These are phyloP conservation scores for Kurtzmaniella natalensis DNA, from an alignment of 1,139 yeast genomes.

Conservation along the genomic window DNA sequence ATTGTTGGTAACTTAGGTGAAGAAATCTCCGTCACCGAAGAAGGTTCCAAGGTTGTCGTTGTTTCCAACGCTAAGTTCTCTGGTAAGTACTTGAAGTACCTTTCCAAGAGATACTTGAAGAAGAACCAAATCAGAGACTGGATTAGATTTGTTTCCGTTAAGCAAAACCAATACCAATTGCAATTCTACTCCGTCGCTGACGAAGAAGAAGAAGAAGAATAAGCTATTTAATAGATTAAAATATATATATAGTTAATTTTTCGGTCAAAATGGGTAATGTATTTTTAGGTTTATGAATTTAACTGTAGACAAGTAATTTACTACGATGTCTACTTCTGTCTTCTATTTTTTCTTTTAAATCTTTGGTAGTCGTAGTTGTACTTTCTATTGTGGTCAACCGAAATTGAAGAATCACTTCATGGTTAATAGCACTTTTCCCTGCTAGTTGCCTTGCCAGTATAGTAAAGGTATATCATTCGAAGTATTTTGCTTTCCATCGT, in stretches of 20 bases:
- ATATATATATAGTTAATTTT: conserved; percentile 4
- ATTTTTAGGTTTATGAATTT: too few relatives aligned
- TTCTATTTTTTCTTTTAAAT: too few relatives aligned
- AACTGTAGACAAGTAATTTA: too few relatives aligned
- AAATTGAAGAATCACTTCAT: too few relatives aligned
- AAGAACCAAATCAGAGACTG: conserved; percentile 99
- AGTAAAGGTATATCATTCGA: too few relatives aligned
- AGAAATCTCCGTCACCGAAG: conserved; percentile 82
- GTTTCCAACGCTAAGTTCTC: conserved; percentile 94
- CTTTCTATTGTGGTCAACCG: too few relatives aligned
- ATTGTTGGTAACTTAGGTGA: conserved; percentile 96
- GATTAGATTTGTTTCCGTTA: conserved; percentile 98
- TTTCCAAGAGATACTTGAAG: conserved; percentile 99
- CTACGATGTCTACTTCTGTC: too few relatives aligned
- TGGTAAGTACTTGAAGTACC: conserved; percentile 99
- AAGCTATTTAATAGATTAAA: conserved; percentile 23
- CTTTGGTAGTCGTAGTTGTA: too few relatives aligned
- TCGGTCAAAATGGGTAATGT: conserved; percentile 2
- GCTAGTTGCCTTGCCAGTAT: too few relatives aligned
- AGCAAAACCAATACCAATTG: conserved; percentile 95
- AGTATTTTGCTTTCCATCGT: too few relatives aligned
- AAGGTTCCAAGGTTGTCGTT: conserved; percentile 82
- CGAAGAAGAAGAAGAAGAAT: conserved; percentile 92
- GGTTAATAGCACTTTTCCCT: too few relatives aligned
- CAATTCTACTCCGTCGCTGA: conserved; percentile 98